These are phyloP conservation scores for Gryganskiella cystojenkinii DNA, from an alignment of 192 early-diverging fungal genomes.

Conservation along the genomic window DNA sequence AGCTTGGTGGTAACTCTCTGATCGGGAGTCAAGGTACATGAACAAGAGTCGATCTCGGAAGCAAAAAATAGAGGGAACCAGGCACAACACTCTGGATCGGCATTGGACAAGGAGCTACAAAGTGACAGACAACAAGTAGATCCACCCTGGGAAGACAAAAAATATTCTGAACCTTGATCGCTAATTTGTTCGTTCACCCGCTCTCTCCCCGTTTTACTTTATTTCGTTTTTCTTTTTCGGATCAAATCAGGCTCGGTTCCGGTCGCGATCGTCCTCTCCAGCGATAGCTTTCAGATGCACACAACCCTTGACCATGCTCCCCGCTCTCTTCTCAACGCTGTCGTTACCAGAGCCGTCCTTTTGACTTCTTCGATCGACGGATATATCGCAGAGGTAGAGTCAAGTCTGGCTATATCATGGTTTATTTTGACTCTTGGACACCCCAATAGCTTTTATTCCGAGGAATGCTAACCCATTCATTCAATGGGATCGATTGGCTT, in stretches of 20 bases:
- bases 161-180: slow-evolving; percentile 15
- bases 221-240: neutral
- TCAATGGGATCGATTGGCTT: neutral
- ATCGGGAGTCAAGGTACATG: slow-evolving; percentile 14
- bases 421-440: no score
- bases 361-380: slow-evolving; percentile 49
- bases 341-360: slow-evolving; percentile 43
- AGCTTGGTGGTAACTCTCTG: slow-evolving; percentile 15
- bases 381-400: slow-evolving; percentile 33
- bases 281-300: slow-evolving; percentile 37
- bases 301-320: slow-evolving; percentile 2
- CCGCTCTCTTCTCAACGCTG: slow-evolving; percentile 21
- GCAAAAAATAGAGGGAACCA: no score
- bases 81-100: no score
- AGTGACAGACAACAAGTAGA: neutral
- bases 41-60: no score
- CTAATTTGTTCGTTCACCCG: neutral
- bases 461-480: neutral
- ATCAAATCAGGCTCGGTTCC: slow-evolving; percentile 55
- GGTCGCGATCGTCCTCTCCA: slow-evolving; percentile 42
- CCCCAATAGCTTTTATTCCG: neutral
- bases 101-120: neutral
- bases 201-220: slow-evolving; percentile 2
- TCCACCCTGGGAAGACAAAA: no score
- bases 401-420: neutral